phyloP scores from a whole-genome alignment of 176 grass and related monocot species.

The Phoenix roebelenii region DNA sequence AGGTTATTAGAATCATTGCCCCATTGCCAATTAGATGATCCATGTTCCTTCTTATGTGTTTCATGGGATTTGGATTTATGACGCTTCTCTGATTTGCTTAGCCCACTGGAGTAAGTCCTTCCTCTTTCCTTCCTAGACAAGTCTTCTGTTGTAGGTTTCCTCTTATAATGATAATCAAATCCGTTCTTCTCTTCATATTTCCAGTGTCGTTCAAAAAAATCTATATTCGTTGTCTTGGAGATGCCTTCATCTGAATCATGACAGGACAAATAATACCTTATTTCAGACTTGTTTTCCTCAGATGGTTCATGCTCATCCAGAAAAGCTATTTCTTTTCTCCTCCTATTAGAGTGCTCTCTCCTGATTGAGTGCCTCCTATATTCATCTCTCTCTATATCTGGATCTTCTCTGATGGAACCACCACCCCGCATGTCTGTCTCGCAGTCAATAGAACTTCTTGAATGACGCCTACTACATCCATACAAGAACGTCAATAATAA shows the following conservation, averaged over 20 bases:
- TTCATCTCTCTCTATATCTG: slow-evolving; percentile 28
- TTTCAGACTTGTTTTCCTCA: background rate
- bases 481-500: background rate
- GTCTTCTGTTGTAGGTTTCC: slow-evolving; percentile 9
- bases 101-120: background rate
- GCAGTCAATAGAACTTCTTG: slow-evolving; percentile 23
- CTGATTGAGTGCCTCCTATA: slow-evolving; percentile 6
- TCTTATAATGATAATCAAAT: slow-evolving; percentile 16
- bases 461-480: slow-evolving; percentile 26
- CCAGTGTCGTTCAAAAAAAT: background rate
- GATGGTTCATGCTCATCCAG: slow-evolving; percentile 20
- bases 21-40: slow-evolving; percentile 21
- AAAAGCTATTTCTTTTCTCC: slow-evolving; percentile 34
- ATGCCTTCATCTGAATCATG: slow-evolving; percentile 3
- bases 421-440: slow-evolving; percentile 7
- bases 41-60: slow-evolving; percentile 8
- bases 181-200: slow-evolving; percentile 26
- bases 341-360: slow-evolving; percentile 14
- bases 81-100: slow-evolving; percentile 22
- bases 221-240: background rate
- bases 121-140: slow-evolving; percentile 13
- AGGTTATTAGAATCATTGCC: slow-evolving; percentile 11
- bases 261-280: background rate
- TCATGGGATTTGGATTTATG: slow-evolving; percentile 16
- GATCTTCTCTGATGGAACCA: slow-evolving; percentile 25